These are phyloP conservation scores for Trichoderma sp. DNA, from an alignment of 2,329 filamentous ascomycete genomes.

Conservation along the genomic window DNA sequence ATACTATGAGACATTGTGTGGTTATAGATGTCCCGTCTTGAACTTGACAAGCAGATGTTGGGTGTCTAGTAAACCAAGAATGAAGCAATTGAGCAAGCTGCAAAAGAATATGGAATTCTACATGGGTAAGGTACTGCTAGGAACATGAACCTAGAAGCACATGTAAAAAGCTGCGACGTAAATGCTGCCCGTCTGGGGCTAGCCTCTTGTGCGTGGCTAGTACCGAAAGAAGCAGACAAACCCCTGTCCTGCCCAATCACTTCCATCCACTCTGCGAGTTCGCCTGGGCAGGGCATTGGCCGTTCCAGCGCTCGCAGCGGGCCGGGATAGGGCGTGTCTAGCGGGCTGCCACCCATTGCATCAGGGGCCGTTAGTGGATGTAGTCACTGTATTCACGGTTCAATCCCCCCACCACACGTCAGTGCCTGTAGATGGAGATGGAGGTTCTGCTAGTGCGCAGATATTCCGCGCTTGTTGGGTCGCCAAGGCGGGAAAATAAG, in stretches of 20 bases:
- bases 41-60: background rate
- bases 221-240: background rate
- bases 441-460: no score
- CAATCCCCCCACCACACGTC: no score
- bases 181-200: slow-evolving; percentile 10
- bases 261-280: background rate
- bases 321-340: background rate
- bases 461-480: background rate
- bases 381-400: no score
- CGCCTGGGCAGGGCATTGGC: slow-evolving; percentile 1
- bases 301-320: slow-evolving; percentile 15
- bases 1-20: slow-evolving; percentile 24
- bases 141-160: no score
- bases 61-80: no score
- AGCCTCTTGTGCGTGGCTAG: background rate
- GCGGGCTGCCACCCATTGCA: background rate
- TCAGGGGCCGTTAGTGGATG: no score
- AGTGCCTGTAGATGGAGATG: no score
- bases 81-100: background rate
- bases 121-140: no score
- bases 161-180: no score
- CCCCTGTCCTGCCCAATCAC: background rate
- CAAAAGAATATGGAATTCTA: background rate
- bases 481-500: slow-evolving; percentile 4
- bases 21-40: background rate